Evolutionary conservation across 1,284 basidiomycete species (phyloP).

Genomic region (Naganishia albida): DNA sequence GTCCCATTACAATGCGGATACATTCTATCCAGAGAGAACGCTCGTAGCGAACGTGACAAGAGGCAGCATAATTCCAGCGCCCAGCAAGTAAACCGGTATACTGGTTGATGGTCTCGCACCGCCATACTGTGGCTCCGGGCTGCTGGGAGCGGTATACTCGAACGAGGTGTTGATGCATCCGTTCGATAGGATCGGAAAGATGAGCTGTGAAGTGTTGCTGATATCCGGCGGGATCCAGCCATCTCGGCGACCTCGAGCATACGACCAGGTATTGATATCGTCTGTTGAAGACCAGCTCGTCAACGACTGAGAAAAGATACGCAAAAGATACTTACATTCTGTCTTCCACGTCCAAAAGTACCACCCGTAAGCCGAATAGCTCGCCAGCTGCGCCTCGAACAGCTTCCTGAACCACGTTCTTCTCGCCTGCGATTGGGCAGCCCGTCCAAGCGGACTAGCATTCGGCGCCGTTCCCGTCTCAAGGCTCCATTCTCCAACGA

Average conservation of each 20-base stretch:
- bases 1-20: too few species aligned
- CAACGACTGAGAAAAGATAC: constrained; percentile 28
- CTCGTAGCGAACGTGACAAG: neutral
- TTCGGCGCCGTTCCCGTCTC: constrained; percentile 40
- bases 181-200: constrained; percentile 41
- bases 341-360: constrained; percentile 43
- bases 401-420: constrained; percentile 46
- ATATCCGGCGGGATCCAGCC: constrained; percentile 45
- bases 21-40: neutral
- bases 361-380: constrained; percentile 40
- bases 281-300: constrained; percentile 30
- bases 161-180: constrained; percentile 45
- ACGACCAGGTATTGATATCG: constrained; percentile 48
- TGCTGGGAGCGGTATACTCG: constrained; percentile 42
- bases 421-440: constrained; percentile 36
- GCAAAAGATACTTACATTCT: constrained; percentile 39
- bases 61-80: neutral
- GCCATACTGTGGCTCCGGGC: constrained; percentile 27
- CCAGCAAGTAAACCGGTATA: neutral
- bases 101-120: neutral
- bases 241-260: constrained; percentile 40
- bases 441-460: neutral
- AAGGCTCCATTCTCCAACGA: constrained; percentile 50
- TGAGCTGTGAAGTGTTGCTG: constrained; percentile 42
- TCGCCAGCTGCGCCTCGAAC: constrained; percentile 47